Percentiles rank a stretch among this genome's conserved stretches.
phyloP scores from a whole-genome alignment of 768 basidiomycete species.

The Fomitopsis pulvina region DNA sequence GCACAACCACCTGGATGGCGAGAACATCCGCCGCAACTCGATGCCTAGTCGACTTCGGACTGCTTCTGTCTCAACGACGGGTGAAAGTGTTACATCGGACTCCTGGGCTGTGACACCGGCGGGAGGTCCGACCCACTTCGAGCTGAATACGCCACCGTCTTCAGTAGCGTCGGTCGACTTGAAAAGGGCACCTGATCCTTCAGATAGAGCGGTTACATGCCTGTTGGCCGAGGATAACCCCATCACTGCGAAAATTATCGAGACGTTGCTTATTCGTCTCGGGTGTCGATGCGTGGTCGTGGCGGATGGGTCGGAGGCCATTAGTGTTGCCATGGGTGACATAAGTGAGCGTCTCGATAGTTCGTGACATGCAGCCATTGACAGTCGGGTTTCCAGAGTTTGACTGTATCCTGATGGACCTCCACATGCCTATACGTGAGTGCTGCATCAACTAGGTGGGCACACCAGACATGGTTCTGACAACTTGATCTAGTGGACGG shows the following conservation, averaged over 20 bases:
- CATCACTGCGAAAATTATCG: conserved; percentile 95
- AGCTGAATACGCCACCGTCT: conserved; percentile 64
- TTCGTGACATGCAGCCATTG: conserved; percentile 14
- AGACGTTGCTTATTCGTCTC: conserved; percentile 87
- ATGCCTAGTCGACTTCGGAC: conserved; percentile 87
- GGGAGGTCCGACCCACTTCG: conserved; percentile 47
- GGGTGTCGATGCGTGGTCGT: conserved; percentile 96
- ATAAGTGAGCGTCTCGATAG: conserved; percentile 64
- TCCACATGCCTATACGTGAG: conserved; percentile 91
- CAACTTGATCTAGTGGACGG: conserved; percentile 65
- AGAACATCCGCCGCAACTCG: conserved; percentile 61
- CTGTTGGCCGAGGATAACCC: conserved; percentile 97
- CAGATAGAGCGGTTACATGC: conserved; percentile 87
- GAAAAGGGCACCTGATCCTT: conserved; percentile 69
- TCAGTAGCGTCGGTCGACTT: conserved; percentile 83
- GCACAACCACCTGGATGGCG: conserved; percentile 68
- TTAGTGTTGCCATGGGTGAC: conserved; percentile 95
- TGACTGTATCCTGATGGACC: conserved; percentile 92
- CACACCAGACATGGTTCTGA: not conserved
- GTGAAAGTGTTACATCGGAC: conserved; percentile 74
- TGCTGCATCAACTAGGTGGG: not conserved
- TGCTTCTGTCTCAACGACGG: conserved; percentile 74
- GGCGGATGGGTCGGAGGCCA: conserved; percentile 92
- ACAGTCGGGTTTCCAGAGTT: conserved; percentile 54
- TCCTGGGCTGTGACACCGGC: conserved; percentile 41